phyloP scores from a whole-genome alignment of 176 grass and related monocot species.

The Leersia perrieri region DNA sequence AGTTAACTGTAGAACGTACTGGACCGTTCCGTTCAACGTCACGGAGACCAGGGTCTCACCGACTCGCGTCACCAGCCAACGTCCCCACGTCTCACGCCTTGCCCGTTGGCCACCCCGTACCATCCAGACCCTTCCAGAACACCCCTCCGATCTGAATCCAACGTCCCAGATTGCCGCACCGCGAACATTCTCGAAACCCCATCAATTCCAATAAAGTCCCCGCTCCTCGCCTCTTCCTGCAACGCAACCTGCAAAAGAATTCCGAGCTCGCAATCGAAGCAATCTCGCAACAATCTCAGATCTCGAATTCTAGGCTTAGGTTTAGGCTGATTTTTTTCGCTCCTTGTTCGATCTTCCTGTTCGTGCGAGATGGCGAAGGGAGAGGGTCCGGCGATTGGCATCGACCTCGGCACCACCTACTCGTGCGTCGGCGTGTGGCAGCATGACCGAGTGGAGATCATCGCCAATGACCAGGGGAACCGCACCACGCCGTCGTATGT shows the following conservation, averaged over 20 bases:
- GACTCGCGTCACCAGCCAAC: background rate
- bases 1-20: background rate
- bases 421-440: slow-evolving; percentile 90
- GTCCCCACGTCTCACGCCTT: background rate
- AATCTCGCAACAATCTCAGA: background rate
- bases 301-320: background rate
- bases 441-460: slow-evolving; percentile 85
- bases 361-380: slow-evolving; percentile 49
- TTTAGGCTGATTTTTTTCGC: background rate
- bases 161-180: background rate
- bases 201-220: slow-evolving; percentile 23
- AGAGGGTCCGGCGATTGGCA: slow-evolving; percentile 70
- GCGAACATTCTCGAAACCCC: slow-evolving; percentile 58
- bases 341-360: background rate
- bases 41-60: background rate
- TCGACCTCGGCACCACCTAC: slow-evolving; percentile 81
- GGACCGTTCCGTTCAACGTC: background rate
- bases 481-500: slow-evolving; percentile 84
- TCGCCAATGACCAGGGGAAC: slow-evolving; percentile 90
- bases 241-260: background rate
- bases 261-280: slow-evolving; percentile 9
- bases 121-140: slow-evolving; percentile 47
- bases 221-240: background rate
- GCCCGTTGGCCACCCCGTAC: background rate
- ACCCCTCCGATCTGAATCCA: slow-evolving; percentile 27